A percentile compares a stretch with the other conserved stretches of the same genome.
Evolutionary conservation across 2,329 filamentous ascomycete genomes (phyloP).

Genomic region (Fusarium succisae): DNA sequence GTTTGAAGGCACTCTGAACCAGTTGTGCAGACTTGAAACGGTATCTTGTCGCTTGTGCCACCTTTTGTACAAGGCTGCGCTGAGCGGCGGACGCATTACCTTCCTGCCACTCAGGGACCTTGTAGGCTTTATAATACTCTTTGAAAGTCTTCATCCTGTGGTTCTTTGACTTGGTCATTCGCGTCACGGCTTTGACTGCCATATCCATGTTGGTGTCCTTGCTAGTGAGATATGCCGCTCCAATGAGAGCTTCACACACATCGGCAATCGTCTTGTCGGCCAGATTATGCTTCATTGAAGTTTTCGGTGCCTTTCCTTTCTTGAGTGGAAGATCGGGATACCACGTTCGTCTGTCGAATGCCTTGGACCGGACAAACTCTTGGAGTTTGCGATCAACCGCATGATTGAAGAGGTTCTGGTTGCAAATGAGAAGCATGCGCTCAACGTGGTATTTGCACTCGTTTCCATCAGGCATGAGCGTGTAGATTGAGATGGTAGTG

Average conservation of each 20-base stretch:
- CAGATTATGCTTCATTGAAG: slow-evolving; percentile 67
- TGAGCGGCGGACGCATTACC: slow-evolving; percentile 71
- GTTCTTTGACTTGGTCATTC: slow-evolving; percentile 73
- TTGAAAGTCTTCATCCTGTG: slow-evolving; percentile 75
- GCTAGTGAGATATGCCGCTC: slow-evolving; percentile 74
- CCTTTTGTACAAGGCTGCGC: slow-evolving; percentile 70
- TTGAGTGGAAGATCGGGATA: slow-evolving; percentile 83
- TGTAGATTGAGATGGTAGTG: slow-evolving; percentile 87
- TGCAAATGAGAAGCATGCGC: slow-evolving; percentile 91
- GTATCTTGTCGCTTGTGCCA: slow-evolving; percentile 68
- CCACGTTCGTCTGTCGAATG: slow-evolving; percentile 86
- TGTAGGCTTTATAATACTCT: slow-evolving; percentile 78
- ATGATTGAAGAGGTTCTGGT: slow-evolving; percentile 84
- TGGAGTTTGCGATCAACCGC: slow-evolving; percentile 73
- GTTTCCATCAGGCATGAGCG: slow-evolving; percentile 76
- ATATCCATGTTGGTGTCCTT: slow-evolving; percentile 60
- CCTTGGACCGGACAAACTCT: slow-evolving; percentile 82
- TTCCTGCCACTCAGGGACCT: slow-evolving; percentile 75
- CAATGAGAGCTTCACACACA: slow-evolving; percentile 93
- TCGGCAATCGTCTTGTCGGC: slow-evolving; percentile 93
- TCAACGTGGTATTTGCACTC: slow-evolving; percentile 91
- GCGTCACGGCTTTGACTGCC: slow-evolving; percentile 71
- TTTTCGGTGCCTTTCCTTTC: slow-evolving; percentile 71
- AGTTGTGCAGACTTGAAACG: slow-evolving; percentile 79
- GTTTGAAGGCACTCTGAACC: slow-evolving; percentile 85